Evolutionary conservation across 345 rosid genomes (phyloP).

Genomic region (Trapa bicornis): DNA sequence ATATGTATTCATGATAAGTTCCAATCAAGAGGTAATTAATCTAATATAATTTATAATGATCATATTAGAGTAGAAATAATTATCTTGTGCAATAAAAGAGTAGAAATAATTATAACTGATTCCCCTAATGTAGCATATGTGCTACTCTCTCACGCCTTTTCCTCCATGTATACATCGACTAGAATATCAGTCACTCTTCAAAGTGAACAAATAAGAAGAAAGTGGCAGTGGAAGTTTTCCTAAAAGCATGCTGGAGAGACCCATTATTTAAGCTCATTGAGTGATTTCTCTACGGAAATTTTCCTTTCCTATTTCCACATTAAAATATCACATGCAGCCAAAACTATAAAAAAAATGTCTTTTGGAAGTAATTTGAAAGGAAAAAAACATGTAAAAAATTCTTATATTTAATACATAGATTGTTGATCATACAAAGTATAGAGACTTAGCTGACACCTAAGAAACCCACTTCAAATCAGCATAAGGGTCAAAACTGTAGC

Average conservation of each 20-base stretch:
- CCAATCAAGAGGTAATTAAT: neutral
- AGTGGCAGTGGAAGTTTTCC: too few relatives aligned
- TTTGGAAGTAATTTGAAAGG: too few relatives aligned
- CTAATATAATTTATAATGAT: neutral
- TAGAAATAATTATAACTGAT: neutral
- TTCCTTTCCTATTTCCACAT: neutral
- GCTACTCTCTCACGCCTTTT: neutral
- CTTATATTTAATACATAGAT: neutral
- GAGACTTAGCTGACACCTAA: neutral
- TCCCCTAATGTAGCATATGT: neutral
- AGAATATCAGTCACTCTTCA: neutral
- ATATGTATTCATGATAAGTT: neutral
- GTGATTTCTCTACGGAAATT: neutral
- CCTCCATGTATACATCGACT: neutral
- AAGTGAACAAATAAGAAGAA: neutral
- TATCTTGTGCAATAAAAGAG: neutral
- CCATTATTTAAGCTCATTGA: neutral
- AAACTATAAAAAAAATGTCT: too few relatives aligned
- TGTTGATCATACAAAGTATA: neutral
- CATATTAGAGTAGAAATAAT: neutral
- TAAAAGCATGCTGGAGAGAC: neutral
- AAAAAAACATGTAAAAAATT: neutral
- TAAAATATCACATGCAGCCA: neutral
- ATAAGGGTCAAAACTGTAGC: neutral
- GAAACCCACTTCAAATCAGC: neutral